Percentiles rank a stretch among this genome's conserved stretches.
These are phyloP conservation scores for Inga leiocalycina DNA, from an alignment of 306 rosid species.

Conservation along the genomic window DNA sequence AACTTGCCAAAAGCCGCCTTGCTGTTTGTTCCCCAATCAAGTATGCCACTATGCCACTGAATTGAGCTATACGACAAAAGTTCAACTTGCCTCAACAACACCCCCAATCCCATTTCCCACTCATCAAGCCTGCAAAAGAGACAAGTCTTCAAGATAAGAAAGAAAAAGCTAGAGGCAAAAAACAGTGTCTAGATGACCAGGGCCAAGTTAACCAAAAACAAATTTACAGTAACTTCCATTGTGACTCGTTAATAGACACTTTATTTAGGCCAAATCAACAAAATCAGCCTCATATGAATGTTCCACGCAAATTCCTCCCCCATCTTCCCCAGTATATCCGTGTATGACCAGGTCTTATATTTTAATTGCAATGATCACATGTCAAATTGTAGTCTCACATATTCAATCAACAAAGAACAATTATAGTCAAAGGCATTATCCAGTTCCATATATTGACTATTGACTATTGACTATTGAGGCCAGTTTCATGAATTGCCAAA, in stretches of 20 bases:
- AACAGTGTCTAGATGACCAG: not conserved
- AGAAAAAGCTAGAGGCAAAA: not conserved
- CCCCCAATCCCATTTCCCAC: not conserved
- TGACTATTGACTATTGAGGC: not conserved
- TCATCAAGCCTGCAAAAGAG: not conserved
- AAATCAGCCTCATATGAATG: not conserved
- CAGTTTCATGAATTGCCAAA: not conserved
- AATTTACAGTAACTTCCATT: not conserved
- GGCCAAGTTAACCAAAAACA: not conserved
- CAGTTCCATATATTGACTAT: not conserved
- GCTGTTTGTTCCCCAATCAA: no score
- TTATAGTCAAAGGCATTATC: not conserved
- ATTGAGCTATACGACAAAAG: not conserved
- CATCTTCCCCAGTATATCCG: not conserved
- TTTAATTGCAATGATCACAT: not conserved
- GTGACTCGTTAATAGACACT: not conserved
- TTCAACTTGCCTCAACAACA: not conserved
- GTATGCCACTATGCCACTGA: no score
- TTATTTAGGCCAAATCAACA: not conserved
- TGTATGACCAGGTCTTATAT: not conserved
- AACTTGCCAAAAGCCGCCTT: no score
- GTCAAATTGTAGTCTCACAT: no score
- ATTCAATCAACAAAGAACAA: not conserved
- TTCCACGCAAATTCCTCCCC: not conserved
- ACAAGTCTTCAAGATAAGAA: not conserved